These are phyloP conservation scores for Cinnamomum micranthum DNA, from an alignment of 164 flowering plant species.

Conservation along the genomic window DNA sequence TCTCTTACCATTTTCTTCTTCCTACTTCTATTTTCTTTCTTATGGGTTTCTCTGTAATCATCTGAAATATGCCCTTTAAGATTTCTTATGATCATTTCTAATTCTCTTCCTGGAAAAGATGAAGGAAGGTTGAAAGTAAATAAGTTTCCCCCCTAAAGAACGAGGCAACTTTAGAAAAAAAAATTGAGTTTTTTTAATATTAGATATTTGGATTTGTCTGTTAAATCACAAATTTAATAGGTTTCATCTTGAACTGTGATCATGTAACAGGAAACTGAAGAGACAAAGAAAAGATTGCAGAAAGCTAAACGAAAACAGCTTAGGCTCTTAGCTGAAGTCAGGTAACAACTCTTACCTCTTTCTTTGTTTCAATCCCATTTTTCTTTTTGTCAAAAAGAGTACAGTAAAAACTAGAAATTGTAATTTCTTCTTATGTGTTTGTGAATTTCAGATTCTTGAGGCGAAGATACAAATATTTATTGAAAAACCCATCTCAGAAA, in stretches of 20 bases:
- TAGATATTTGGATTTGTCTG: no score
- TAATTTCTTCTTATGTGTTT: neutral
- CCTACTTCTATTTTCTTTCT: no score
- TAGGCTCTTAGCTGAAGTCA: conserved; percentile 65
- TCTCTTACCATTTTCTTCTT: no score
- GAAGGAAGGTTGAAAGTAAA: no score
- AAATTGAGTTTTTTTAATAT: no score
- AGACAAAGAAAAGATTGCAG: conserved; percentile 39
- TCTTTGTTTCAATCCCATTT: neutral
- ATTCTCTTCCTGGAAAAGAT: no score
- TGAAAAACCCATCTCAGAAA: conserved; percentile 21
- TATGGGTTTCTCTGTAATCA: no score
- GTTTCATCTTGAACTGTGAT: neutral
- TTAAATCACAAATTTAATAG: neutral
- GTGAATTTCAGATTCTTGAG: conserved; percentile 48
- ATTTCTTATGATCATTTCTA: no score
- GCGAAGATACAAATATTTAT: conserved; percentile 41
- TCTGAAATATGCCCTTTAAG: no score
- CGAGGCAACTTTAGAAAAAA: no score
- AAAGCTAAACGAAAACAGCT: conserved; percentile 37
- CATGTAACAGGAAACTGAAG: conserved; percentile 54
- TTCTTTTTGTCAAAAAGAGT: no score
- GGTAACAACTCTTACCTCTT: conserved; percentile 30
- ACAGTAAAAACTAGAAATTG: neutral
- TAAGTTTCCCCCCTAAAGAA: no score